phyloP scores from a whole-genome alignment of 202 grass and related monocot genomes.

The Zizania palustris region DNA sequence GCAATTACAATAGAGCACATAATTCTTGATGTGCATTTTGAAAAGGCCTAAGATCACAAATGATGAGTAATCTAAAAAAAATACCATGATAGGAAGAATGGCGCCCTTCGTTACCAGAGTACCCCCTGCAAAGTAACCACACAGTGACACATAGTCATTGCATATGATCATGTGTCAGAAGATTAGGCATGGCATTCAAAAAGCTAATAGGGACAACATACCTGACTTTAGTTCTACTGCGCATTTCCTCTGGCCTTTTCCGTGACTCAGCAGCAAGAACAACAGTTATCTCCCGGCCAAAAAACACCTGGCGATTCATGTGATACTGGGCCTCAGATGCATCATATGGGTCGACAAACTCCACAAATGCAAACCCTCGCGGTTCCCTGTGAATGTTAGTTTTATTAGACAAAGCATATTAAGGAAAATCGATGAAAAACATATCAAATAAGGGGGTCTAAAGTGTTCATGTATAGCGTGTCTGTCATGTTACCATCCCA shows the following conservation, averaged over 20 bases:
- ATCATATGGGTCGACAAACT: conserved; percentile 86
- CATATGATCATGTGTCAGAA: conserved; percentile 19
- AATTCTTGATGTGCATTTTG: conserved; percentile 1
- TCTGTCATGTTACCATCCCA: conserved; percentile 51
- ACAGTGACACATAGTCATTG: conserved; percentile 22
- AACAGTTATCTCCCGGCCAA: conserved; percentile 91
- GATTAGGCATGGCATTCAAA: conserved; percentile 18
- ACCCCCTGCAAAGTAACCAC: conserved; percentile 51
- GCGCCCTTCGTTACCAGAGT: conserved; percentile 63
- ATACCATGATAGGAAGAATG: conserved; percentile 82
- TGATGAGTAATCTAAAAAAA: neutral
- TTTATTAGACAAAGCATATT: conserved; percentile 21
- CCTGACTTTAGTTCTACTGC: conserved; percentile 66
- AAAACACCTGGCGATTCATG: conserved; percentile 92
- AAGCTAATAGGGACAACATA: conserved; percentile 24
- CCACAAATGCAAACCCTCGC: conserved; percentile 91
- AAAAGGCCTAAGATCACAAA: neutral
- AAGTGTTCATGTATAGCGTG: conserved; percentile 35
- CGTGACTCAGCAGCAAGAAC: conserved; percentile 90
- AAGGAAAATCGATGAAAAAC: conserved; percentile 22
- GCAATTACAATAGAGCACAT: conserved; percentile 11
- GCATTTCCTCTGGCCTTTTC: conserved; percentile 96
- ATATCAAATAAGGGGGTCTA: conserved; percentile 28
- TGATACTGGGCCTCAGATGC: conserved; percentile 96
- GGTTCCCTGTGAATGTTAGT: conserved; percentile 60